Conservation (phyloP, 805 yeast species). For the Millerago galiae region DNA sequence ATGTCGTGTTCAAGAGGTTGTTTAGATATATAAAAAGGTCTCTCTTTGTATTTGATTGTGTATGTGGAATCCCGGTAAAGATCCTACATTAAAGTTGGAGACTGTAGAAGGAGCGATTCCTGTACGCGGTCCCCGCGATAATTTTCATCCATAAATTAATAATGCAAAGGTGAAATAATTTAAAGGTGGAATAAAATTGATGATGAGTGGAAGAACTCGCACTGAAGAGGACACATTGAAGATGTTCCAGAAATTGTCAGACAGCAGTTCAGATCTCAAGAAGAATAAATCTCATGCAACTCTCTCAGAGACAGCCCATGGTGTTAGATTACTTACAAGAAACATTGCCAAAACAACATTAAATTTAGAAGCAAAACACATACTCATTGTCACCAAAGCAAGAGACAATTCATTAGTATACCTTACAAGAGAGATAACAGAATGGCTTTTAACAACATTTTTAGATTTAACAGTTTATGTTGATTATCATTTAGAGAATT, state of each 20-base stretch:
- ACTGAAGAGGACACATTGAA: slow-evolving; percentile 16
- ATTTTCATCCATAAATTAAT: too few species aligned
- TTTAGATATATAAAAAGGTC: not conserved
- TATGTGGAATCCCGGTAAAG: too few species aligned
- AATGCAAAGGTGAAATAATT: too few species aligned
- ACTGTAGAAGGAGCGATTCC: not conserved
- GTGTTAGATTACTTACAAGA: slow-evolving; percentile 69
- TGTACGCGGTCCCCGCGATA: too few species aligned
- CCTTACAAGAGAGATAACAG: slow-evolving; percentile 72
- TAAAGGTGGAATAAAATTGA: too few species aligned
- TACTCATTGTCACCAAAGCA: slow-evolving; percentile 85
- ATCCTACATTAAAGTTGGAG: too few species aligned
- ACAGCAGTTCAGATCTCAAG: slow-evolving; percentile 36
- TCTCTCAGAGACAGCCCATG: slow-evolving; percentile 74
- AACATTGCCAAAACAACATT: slow-evolving; percentile 67
- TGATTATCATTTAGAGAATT: slow-evolving; percentile 57
- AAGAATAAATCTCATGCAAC: slow-evolving; percentile 63
- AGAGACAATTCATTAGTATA: slow-evolving; percentile 73
- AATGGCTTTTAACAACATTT: slow-evolving; percentile 53
- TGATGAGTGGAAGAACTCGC: not conserved
- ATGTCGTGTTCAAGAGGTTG: slow-evolving; percentile 34
- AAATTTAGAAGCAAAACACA: slow-evolving; percentile 58
- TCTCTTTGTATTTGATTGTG: not conserved
- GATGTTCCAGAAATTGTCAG: slow-evolving; percentile 20
- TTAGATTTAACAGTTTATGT: slow-evolving; percentile 54